Conservation (phyloP, 2,329 filamentous ascomycete genomes). For the Ascochyta pisi region DNA sequence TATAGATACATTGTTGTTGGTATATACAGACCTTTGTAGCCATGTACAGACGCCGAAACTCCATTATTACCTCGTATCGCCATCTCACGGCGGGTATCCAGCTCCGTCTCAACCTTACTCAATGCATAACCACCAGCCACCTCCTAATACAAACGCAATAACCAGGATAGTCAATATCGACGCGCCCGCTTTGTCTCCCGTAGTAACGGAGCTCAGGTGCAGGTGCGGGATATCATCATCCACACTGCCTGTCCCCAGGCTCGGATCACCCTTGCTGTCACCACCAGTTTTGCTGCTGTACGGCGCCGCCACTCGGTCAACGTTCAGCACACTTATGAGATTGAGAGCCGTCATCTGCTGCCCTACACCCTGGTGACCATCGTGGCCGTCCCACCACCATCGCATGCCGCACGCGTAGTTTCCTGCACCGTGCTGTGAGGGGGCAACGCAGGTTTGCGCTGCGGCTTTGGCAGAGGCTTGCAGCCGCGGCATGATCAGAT, state of each 20-base stretch:
- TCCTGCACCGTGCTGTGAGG: conserved; percentile 46
- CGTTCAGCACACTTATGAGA: conserved; percentile 56
- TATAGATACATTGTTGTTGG: not conserved
- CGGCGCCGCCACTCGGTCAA: conserved; percentile 50
- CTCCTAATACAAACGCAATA: conserved; percentile 20
- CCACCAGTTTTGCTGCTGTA: conserved; percentile 60
- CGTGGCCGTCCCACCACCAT: conserved; percentile 52
- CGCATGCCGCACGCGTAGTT: conserved; percentile 50
- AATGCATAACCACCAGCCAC: conserved; percentile 33
- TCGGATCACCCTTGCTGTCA: conserved; percentile 56
- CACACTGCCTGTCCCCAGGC: conserved; percentile 45
- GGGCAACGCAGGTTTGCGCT: conserved; percentile 60
- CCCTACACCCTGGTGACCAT: conserved; percentile 59
- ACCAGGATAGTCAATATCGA: conserved; percentile 51
- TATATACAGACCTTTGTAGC: not conserved
- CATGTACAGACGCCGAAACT: not conserved
- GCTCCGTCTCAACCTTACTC: not conserved
- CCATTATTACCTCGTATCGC: not conserved
- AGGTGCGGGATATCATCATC: conserved; percentile 28
- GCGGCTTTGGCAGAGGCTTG: conserved; percentile 61
- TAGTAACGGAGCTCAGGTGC: conserved; percentile 36
- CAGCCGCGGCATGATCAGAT: conserved; percentile 61
- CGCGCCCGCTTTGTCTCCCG: conserved; percentile 53
- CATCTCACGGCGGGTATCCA: not conserved
- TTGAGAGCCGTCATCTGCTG: conserved; percentile 66